Percentiles rank a stretch among this genome's conserved stretches.
phyloP scores from a whole-genome alignment of 2,329 filamentous ascomycete genomes.

The Cladosporium sp. region DNA sequence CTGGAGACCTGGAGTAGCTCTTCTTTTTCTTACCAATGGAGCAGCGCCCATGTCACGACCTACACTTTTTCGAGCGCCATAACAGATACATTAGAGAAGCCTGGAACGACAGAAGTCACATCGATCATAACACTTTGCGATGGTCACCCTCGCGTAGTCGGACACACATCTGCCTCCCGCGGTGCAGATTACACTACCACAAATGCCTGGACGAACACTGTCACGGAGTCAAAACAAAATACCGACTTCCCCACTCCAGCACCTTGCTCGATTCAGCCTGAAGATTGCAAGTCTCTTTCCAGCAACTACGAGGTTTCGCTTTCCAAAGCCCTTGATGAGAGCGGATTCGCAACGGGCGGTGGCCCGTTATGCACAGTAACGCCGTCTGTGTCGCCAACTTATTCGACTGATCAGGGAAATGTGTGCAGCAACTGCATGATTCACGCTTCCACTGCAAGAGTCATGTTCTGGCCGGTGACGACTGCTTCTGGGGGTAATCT shows the following conservation, averaged over 20 bases:
- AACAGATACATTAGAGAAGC: neutral
- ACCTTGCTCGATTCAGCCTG: slow-evolving; percentile 11
- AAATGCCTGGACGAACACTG: slow-evolving; percentile 8
- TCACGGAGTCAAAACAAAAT: slow-evolving; percentile 6
- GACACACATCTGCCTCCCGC: neutral
- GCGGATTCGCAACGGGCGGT: neutral
- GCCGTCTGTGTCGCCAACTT: slow-evolving; percentile 11
- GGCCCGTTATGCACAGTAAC: slow-evolving; percentile 15
- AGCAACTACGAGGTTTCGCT: slow-evolving; percentile 12
- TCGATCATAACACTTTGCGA: slow-evolving; percentile 20
- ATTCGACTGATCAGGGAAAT: slow-evolving; percentile 3
- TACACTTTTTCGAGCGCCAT: slow-evolving; percentile 9
- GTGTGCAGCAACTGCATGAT: slow-evolving; percentile 15
- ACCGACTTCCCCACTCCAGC: slow-evolving; percentile 14
- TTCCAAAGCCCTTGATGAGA: neutral
- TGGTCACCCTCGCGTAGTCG: slow-evolving; percentile 20
- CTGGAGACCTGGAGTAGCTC: slow-evolving; percentile 7
- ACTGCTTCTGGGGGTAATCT: slow-evolving; percentile 11
- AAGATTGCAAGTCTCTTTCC: slow-evolving; percentile 10
- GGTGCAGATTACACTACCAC: slow-evolving; percentile 4
- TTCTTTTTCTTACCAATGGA: slow-evolving; percentile 1
- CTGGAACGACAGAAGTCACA: slow-evolving; percentile 9
- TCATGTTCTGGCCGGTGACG: slow-evolving; percentile 24
- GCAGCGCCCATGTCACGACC: neutral
- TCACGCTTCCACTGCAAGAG: slow-evolving; percentile 13